Percentiles rank a stretch among this genome's conserved stretches.
Evolutionary conservation across 192 early-diverging fungal genomes (phyloP).

Genomic region (Rhizophagus clarus): DNA sequence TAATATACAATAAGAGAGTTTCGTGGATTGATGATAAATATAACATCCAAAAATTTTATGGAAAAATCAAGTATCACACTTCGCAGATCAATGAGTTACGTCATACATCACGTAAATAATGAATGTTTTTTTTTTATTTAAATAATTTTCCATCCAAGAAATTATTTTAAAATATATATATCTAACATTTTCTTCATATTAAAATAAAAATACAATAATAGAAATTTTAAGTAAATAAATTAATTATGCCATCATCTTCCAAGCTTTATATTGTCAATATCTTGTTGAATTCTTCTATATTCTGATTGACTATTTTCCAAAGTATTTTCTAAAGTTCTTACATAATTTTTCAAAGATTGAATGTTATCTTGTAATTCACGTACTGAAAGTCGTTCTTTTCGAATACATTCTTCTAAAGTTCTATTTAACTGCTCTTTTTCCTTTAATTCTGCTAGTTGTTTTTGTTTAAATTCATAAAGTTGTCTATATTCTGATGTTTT

Average conservation of each 20-base stretch:
- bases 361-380: constrained; percentile 50
- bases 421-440: constrained; percentile 46
- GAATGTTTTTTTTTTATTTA: no score
- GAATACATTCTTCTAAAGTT: constrained; percentile 54
- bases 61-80: no score
- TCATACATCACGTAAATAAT: no score
- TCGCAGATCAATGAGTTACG: no score
- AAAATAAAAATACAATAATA: no score
- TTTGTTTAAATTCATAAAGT: constrained; percentile 56
- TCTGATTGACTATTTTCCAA: constrained; percentile 51
- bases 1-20: no score
- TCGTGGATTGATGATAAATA: no score
- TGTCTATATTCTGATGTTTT: constrained; percentile 49
- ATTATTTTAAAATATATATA: not conserved
- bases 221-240: not conserved
- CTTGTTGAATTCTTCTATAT: constrained; percentile 46
- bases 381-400: constrained; percentile 47
- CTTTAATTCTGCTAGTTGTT: constrained; percentile 47
- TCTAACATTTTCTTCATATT: not conserved
- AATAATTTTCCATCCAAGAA: not conserved
- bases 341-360: constrained; percentile 52
- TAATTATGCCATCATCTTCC: not conserved
- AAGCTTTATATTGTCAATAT: constrained; percentile 35
- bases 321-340: constrained; percentile 47
- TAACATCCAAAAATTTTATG: no score